These are phyloP conservation scores for Capronia americana DNA, from an alignment of 2,329 filamentous ascomycete genomes.

Conservation along the genomic window DNA sequence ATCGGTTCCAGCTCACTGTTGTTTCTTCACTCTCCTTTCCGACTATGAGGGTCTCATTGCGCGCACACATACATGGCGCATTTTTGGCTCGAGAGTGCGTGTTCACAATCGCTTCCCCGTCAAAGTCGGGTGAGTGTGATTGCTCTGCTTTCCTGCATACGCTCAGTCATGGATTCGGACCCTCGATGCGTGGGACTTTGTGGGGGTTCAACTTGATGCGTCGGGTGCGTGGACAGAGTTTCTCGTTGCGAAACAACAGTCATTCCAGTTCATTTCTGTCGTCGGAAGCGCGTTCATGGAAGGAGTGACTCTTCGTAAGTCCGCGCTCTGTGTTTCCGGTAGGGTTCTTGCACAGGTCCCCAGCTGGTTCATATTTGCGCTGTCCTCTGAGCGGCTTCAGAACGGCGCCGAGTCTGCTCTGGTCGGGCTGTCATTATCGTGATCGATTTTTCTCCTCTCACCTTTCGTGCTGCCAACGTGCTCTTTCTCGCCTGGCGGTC, in stretches of 20 bases:
- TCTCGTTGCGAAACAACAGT: background rate
- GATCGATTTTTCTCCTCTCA: conserved; percentile 8
- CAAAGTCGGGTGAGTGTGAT: background rate
- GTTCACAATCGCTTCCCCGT: background rate
- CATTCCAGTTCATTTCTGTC: background rate
- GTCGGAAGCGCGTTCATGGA: background rate
- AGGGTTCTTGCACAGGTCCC: background rate
- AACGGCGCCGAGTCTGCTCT: conserved; percentile 13
- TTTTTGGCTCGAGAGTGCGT: background rate
- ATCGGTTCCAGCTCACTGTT: background rate
- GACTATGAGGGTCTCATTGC: background rate
- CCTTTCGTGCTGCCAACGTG: background rate
- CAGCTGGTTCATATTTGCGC: background rate
- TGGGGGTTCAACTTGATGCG: background rate
- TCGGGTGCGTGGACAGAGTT: background rate
- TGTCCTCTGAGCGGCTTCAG: background rate
- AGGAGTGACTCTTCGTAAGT: background rate
- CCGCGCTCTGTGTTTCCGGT: background rate
- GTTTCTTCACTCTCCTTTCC: background rate
- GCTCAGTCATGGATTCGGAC: background rate
- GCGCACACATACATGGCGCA: background rate
- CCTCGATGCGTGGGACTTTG: background rate
- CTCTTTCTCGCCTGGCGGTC: background rate
- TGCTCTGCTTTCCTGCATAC: background rate
- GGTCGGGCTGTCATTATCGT: background rate